Conservation (phyloP, 1,139 yeast species). For the Candida freyschussii region DNA sequence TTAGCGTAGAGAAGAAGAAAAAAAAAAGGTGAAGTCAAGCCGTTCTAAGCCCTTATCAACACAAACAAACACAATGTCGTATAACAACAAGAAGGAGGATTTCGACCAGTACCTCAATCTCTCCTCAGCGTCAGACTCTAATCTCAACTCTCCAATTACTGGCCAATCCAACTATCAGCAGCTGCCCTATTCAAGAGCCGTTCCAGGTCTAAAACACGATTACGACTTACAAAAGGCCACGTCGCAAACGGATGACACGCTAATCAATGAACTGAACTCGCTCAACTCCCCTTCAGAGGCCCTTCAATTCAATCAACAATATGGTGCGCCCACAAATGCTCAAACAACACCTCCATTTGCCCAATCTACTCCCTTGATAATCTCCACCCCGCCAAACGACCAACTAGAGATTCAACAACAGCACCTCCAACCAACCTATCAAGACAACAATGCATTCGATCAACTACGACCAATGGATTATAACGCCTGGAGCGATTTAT, state of each 20-base stretch:
- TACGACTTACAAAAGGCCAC: constrained; percentile 15
- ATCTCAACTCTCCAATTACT: constrained; percentile 1
- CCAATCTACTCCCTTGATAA: not conserved
- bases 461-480: constrained; percentile 10
- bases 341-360: too few species aligned
- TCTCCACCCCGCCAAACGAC: constrained; percentile 2
- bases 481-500: constrained; percentile 13
- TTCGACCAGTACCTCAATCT: constrained; percentile 13
- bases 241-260: constrained; percentile 11
- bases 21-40: not conserved
- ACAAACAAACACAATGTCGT: constrained; percentile 5
- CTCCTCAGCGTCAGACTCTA: constrained; percentile 2
- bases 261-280: constrained; percentile 1
- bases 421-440: too few species aligned
- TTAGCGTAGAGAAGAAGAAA: not conserved
- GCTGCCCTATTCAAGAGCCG: constrained; percentile 9
- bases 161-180: not conserved
- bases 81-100: constrained; percentile 12
- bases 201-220: constrained; percentile 16
- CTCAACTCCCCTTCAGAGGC: constrained; percentile 8
- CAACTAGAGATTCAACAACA: constrained; percentile 4
- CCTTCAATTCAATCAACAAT: constrained; percentile 3
- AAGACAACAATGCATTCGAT: too few species aligned
- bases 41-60: not conserved
- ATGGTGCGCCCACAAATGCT: too few species aligned